Conservation (phyloP, 805 yeast species). For the Priceomyces medius region DNA sequence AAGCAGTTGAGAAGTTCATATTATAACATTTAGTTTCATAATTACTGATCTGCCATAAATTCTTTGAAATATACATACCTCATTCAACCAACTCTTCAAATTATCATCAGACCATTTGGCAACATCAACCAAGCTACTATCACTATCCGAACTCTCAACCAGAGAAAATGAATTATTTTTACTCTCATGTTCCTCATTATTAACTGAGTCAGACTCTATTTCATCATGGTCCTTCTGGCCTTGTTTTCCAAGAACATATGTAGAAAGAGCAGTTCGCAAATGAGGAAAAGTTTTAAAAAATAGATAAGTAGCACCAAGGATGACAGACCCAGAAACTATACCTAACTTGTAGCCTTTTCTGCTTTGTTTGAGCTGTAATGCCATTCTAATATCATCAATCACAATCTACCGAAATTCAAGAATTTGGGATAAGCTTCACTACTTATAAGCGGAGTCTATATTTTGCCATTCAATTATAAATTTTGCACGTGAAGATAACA, state of each 20-base stretch:
- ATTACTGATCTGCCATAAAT: too few relatives aligned
- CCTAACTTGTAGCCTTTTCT: slow-evolving; percentile 11
- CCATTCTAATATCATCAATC: slow-evolving; percentile 10
- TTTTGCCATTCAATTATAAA: too few relatives aligned
- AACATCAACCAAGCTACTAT: slow-evolving; percentile 27
- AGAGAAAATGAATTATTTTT: slow-evolving; percentile 6
- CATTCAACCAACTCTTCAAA: slow-evolving; percentile 34
- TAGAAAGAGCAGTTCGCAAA: slow-evolving; percentile 27
- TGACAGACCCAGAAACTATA: slow-evolving; percentile 39
- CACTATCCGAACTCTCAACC: not conserved
- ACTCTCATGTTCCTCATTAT: slow-evolving; percentile 17
- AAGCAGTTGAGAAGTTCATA: not conserved
- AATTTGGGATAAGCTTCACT: not conserved
- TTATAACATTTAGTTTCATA: too few relatives aligned
- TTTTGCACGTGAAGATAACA: slow-evolving; percentile 3
- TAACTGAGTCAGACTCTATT: slow-evolving; percentile 2
- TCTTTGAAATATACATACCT: slow-evolving; percentile 31
- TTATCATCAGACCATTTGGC: slow-evolving; percentile 35
- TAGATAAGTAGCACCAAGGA: slow-evolving; percentile 43
- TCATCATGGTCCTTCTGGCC: slow-evolving; percentile 15
- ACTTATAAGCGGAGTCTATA: too few relatives aligned
- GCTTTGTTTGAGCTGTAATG: slow-evolving; percentile 15
- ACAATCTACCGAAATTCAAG: not conserved
- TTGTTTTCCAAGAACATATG: slow-evolving; percentile 18
- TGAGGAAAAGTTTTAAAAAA: slow-evolving; percentile 53